These are phyloP conservation scores for Beauveria australis DNA, from an alignment of 2,329 filamentous ascomycete species.

Conservation along the genomic window DNA sequence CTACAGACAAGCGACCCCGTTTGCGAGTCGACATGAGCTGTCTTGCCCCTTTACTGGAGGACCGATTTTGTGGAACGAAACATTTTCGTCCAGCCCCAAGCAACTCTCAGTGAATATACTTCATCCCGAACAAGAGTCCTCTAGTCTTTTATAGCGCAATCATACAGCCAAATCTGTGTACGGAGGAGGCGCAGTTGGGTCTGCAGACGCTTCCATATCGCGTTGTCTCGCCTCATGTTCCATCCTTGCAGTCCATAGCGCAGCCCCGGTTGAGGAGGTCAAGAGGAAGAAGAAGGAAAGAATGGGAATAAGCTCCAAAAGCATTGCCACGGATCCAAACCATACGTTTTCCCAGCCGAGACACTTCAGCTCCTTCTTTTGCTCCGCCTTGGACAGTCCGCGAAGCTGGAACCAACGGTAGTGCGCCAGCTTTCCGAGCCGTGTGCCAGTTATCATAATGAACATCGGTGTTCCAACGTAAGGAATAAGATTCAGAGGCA, in stretches of 20 bases:
- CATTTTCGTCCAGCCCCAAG: neutral
- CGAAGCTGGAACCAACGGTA: constrained; percentile 83
- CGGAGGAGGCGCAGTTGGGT: constrained; percentile 5
- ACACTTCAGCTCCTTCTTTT: constrained; percentile 58
- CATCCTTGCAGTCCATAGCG: constrained; percentile 75
- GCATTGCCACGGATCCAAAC: constrained; percentile 81
- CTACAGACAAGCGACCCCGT: neutral
- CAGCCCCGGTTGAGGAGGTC: constrained; percentile 76
- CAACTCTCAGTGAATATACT: neutral
- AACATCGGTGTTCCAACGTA: constrained; percentile 78
- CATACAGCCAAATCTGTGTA: constrained; percentile 7
- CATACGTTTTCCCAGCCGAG: constrained; percentile 79
- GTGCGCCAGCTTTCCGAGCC: constrained; percentile 81
- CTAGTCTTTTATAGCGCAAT: neutral
- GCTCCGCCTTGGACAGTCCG: constrained; percentile 64
- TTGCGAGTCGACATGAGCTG: neutral
- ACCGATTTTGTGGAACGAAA: neutral
- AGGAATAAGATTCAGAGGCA: constrained; percentile 83
- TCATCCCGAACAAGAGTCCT: too few species aligned
- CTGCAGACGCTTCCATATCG: constrained; percentile 1
- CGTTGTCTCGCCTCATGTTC: constrained; percentile 46
- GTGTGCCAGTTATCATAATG: constrained; percentile 76
- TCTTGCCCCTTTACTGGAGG: neutral
- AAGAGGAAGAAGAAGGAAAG: constrained; percentile 92
- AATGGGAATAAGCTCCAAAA: constrained; percentile 79